Percentiles rank a stretch among this genome's conserved stretches.
Evolutionary conservation across 306 rosid genomes (phyloP).

Genomic region (Mucuna pruriens): DNA sequence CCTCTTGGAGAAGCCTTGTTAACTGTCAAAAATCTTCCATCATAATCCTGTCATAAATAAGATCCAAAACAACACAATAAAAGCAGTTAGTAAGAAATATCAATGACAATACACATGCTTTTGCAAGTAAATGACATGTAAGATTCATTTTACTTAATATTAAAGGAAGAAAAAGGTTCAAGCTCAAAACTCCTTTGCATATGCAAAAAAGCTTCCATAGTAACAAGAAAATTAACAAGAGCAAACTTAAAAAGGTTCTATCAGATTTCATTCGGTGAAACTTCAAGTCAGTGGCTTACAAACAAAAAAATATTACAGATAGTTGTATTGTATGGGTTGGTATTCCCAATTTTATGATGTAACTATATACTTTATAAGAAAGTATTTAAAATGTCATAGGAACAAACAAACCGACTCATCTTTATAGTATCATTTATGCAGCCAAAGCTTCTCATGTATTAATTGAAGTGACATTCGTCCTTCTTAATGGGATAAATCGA

Average conservation of each 20-base stretch:
- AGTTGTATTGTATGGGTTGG: background rate
- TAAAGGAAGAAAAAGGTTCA: background rate
- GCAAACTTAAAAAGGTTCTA: background rate
- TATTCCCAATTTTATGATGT: background rate
- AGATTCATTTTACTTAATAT: background rate
- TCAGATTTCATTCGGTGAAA: background rate
- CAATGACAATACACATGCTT: background rate
- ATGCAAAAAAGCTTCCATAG: background rate
- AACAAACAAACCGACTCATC: background rate
- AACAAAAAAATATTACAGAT: background rate
- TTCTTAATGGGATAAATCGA: background rate
- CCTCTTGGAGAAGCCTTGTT: conserved; percentile 96
- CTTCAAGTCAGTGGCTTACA: background rate
- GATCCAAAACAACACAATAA: background rate
- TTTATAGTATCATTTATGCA: background rate
- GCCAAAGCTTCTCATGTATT: background rate
- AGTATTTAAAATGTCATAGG: background rate
- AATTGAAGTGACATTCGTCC: background rate
- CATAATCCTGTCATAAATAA: conserved; percentile 54
- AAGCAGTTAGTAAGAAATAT: background rate
- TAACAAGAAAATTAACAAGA: background rate
- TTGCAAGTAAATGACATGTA: background rate
- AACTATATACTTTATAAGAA: conserved; percentile 11
- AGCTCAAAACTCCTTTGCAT: background rate
- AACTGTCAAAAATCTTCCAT: conserved; percentile 83